Evolutionary conservation across 805 yeast genomes (phyloP), one percentile per base, ranked within the genome.

Genomic region (Lipomyces chichibuensis): DNA sequence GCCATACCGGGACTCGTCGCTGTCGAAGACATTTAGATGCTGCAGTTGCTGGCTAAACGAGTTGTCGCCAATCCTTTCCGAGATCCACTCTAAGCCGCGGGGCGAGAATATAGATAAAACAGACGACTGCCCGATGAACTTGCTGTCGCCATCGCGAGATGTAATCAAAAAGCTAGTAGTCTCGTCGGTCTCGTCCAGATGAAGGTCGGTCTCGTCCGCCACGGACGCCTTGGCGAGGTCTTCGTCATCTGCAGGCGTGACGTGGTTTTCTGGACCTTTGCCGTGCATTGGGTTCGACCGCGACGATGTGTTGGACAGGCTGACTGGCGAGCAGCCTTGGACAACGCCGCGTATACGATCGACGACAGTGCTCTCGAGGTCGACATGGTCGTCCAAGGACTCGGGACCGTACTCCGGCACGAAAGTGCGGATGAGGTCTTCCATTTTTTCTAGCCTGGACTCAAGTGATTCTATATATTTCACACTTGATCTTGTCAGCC

Each of bases 401-500:
- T 55, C 64, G 52, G 32, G 11, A 29, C 46, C 53, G 57, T 53
- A 64, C 11, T 67, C 65, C 8, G 75, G 73, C 11, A 64, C 54
- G 11, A 67, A 51, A 3, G 66, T 32, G 51, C 69, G 67, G 25
- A 74, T 59, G 8, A 70, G 35, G n/a, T 64, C 72, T 67, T 74
- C 75, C 70, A 74, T 69, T 56, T 60, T 62, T n/a, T 66, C 71
- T 27, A 74, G 64, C 20, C 75, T 66, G 20, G 60, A 23, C 54
- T 73, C 76, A 11, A 74, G 67, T 13, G 71, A 65, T 43, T 72
- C 72, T 9, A 74, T 69, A 58, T 74, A 73, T 57, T 72, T 73
- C 11, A 70, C 55, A 11, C 69, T 69, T 55, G 23, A 3, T 27
- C 35, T 11, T 11, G 56, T 51, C 8, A 39, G 39, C 20, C 6